These are phyloP conservation scores for Cucurbita ficifolia DNA, from an alignment of 306 rosid species.

Conservation along the genomic window DNA sequence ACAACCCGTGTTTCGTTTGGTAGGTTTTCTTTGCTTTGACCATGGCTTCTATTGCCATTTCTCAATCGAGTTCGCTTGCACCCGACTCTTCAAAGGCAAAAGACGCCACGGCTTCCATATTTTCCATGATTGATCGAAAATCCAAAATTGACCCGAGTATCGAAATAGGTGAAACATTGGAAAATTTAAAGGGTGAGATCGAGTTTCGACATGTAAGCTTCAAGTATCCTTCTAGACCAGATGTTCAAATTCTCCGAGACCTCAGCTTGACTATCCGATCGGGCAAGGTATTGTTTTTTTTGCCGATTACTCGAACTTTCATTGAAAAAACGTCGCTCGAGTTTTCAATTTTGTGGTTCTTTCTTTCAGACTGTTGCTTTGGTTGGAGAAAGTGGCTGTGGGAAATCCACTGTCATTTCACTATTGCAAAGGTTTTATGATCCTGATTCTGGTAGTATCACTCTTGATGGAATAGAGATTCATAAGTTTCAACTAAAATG, in stretches of 20 bases:
- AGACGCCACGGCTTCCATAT: constrained; percentile 46
- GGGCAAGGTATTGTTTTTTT: constrained; percentile 35
- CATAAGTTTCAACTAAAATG: constrained; percentile 47
- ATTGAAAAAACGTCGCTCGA: background rate
- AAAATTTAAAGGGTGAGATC: constrained; percentile 47
- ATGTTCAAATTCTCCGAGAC: constrained; percentile 38
- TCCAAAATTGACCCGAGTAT: constrained; percentile 44
- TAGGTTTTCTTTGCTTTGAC: constrained; percentile 60
- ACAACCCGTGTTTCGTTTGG: background rate
- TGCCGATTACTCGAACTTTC: background rate
- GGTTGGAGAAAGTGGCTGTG: constrained; percentile 83
- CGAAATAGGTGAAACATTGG: constrained; percentile 27
- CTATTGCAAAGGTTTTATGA: constrained; percentile 61
- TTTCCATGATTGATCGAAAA: constrained; percentile 49
- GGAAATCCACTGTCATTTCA: constrained; percentile 67
- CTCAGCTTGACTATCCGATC: constrained; percentile 45
- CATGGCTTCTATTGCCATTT: constrained; percentile 37
- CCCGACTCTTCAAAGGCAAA: constrained; percentile 45
- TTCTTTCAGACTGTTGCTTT: constrained; percentile 56
- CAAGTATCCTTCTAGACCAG: constrained; percentile 57
- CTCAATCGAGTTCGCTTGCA: constrained; percentile 37
- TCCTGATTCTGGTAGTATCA: constrained; percentile 50
- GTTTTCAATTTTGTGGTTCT: constrained; percentile 2
- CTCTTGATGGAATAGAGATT: constrained; percentile 46
- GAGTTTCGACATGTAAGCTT: constrained; percentile 43